Percentiles rank a stretch among this genome's conserved stretches.
Conservation (phyloP, 139 green algal species). For the Chlamydomonas sphaeroides region DNA sequence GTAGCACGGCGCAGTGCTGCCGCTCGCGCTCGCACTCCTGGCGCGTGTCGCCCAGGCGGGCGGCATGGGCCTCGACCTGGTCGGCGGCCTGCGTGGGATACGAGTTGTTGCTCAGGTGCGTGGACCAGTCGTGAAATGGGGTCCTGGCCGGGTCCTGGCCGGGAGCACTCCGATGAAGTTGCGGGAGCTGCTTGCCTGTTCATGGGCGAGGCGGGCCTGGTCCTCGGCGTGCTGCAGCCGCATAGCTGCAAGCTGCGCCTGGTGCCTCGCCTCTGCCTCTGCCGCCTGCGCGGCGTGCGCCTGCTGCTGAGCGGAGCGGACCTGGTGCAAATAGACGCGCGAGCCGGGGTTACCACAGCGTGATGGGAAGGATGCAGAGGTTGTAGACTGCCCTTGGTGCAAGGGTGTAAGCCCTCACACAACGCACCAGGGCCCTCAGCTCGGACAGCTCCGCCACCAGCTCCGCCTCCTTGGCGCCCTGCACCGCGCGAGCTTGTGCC, state of each 20-base stretch:
- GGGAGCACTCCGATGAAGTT: too few relatives aligned
- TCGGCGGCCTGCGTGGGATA: constrained; percentile 2
- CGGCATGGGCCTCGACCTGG: background rate
- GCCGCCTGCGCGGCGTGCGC: background rate
- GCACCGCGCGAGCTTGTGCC: background rate
- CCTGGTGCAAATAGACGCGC: too few relatives aligned
- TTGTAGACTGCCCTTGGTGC: too few relatives aligned
- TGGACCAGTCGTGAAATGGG: too few relatives aligned
- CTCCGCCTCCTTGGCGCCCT: background rate
- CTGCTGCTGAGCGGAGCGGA: constrained; percentile 1
- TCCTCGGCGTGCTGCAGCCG: constrained; percentile 8
- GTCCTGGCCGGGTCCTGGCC: too few relatives aligned
- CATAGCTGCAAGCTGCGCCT: constrained; percentile 13
- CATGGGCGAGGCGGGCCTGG: background rate
- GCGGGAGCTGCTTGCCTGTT: too few relatives aligned
- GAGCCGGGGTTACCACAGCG: too few relatives aligned
- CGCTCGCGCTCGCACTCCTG: background rate
- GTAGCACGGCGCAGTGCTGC: background rate
- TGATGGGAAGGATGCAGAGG: too few relatives aligned
- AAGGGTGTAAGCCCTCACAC: too few relatives aligned
- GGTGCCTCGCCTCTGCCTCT: constrained; percentile 20
- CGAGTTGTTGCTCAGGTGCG: too few relatives aligned
- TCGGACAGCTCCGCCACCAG: background rate
- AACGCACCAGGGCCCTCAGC: background rate
- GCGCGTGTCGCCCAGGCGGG: background rate